These are phyloP conservation scores for Fusarium irregulare DNA, from an alignment of 2,329 filamentous ascomycete genomes.

Conservation along the genomic window DNA sequence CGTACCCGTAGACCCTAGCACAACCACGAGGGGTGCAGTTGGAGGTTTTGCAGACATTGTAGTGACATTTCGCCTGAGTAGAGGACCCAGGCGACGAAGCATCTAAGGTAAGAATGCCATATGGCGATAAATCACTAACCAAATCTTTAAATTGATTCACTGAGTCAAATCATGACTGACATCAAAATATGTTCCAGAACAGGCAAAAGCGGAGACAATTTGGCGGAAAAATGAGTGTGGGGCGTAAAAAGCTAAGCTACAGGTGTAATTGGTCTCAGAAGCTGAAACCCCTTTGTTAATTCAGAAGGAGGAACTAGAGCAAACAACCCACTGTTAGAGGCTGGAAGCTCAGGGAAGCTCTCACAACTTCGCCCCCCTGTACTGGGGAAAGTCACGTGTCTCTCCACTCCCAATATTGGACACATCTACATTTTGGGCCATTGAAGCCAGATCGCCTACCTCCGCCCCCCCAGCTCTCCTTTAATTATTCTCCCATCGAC, in stretches of 20 bases:
- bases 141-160: background rate
- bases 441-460: slow-evolving; percentile 60
- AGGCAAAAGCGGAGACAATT: slow-evolving; percentile 22
- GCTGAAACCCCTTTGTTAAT: slow-evolving; percentile 36
- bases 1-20: slow-evolving; percentile 91
- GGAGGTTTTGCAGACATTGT: slow-evolving; percentile 58
- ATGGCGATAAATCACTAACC: background rate
- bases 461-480: slow-evolving; percentile 52
- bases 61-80: slow-evolving; percentile 51
- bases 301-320: background rate
- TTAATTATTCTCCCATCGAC: slow-evolving; percentile 50
- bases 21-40: slow-evolving; percentile 75
- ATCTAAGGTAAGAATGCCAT: slow-evolving; percentile 41
- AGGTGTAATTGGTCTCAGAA: slow-evolving; percentile 22
- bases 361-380: slow-evolving; percentile 16
- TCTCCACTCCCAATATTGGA: slow-evolving; percentile 55
- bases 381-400: slow-evolving; percentile 49
- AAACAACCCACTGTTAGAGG: background rate
- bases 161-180: slow-evolving; percentile 13
- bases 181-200: slow-evolving; percentile 32
- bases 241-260: slow-evolving; percentile 3
- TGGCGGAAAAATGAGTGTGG: slow-evolving; percentile 40
- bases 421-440: slow-evolving; percentile 57
- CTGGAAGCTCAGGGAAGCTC: slow-evolving; percentile 37
- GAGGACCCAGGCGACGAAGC: slow-evolving; percentile 41